Base-by-base conservation (phyloP, 1,139 yeast species). In the Suhomyces taliae region DNA sequence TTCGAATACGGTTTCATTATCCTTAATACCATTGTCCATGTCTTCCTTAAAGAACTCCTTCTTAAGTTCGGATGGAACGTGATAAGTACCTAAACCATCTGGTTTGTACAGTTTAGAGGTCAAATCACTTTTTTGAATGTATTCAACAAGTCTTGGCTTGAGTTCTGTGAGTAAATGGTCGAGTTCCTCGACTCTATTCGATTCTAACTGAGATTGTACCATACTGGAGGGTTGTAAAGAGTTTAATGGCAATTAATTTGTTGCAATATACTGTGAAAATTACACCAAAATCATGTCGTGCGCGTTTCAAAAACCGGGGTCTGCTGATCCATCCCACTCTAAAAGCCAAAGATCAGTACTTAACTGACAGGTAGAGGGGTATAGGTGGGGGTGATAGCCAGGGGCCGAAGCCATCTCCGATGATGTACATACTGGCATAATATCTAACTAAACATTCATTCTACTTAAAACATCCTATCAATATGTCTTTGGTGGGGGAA, bases 21-120 rank as follows among this genome's bases (percentile, higher is more conserved):
- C 45, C 29, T 44, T 44, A 29, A 48, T 47, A 14, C 52, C 53
- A 11, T 45, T 43, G 27, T 45, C 43, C 39, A 41, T 45, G 14
- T 45, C 42, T 19, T 48, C 49, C 4, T 29, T 27, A 35, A 54
- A 45, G 38, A 71, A 65, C 36, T 60, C 50, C 9, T 54, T 39
- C 46, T 72, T 73, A 48, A 75, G 61, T 19, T 57, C 59, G 11
- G 52, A 51, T 2, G 79, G 79, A 27, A 67, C 66, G 46, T 70
- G 68, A 59, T 72, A 75, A 14, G 60, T 62, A 2, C 79, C 79
- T 27, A 75, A 58, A 2, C 78, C 69, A 39, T 55, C 61, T 3
- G 53, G 43, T 31, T 64, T 58, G 52, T 66, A 73, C 12, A 53
- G 51, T 6, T 48, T 27, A 6, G 70, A 62, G 32, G 52, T 50